Evolutionary conservation across 345 rosid genomes (phyloP).

Genomic region (Populus pruinosa): DNA sequence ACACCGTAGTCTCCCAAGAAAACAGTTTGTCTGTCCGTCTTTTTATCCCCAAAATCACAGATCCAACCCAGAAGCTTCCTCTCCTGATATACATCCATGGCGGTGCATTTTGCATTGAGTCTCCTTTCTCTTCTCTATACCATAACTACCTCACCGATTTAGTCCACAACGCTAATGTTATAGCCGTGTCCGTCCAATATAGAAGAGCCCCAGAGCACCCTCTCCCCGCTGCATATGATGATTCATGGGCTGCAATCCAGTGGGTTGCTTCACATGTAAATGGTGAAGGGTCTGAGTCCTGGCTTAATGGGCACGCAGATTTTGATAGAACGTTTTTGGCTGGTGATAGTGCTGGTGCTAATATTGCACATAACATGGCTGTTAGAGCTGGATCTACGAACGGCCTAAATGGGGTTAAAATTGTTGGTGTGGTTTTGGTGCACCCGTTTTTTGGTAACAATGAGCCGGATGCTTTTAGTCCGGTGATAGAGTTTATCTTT

Average conservation of each 20-base stretch:
- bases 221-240: constrained; percentile 17
- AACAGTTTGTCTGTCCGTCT: constrained; percentile 3
- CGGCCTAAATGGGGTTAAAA: neutral
- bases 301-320: constrained; percentile 18
- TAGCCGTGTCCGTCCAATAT: constrained; percentile 25
- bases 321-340: constrained; percentile 5
- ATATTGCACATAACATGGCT: constrained; percentile 9
- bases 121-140: constrained; percentile 19
- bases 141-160: constrained; percentile 9
- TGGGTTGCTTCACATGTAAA: constrained; percentile 22
- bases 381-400: neutral
- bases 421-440: constrained; percentile 7
- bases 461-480: neutral
- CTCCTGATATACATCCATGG: constrained; percentile 24
- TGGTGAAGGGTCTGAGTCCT: constrained; percentile 19
- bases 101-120: constrained; percentile 18
- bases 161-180: constrained; percentile 10
- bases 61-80: constrained; percentile 18
- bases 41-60: constrained; percentile 5
- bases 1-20: neutral
- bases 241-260: constrained; percentile 26
- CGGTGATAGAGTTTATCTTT: neutral
- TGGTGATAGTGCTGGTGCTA: constrained; percentile 26
- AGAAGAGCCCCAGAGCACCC: constrained; percentile 28
- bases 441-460: constrained; percentile 25